A percentile compares a stretch with the other conserved stretches of the same genome.
Conservation (phyloP, 805 yeast species). For the Diddensiella transvaalensis region DNA sequence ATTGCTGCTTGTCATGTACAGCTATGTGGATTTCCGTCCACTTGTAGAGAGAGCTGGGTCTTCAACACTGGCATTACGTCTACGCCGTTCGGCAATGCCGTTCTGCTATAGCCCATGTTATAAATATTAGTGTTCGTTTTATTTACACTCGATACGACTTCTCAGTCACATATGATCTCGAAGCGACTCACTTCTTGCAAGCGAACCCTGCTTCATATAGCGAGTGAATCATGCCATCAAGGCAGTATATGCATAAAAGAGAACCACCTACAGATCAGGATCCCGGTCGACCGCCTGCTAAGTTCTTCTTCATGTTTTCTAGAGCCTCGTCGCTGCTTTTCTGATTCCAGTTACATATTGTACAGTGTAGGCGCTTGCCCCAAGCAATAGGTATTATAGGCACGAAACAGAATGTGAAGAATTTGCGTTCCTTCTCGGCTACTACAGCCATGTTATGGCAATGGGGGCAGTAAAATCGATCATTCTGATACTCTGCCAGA, state of each 20-base stretch:
- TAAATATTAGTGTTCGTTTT: too few relatives aligned
- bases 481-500: conserved; percentile 24
- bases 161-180: too few relatives aligned
- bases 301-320: conserved; percentile 21
- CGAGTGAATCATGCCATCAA: too few relatives aligned
- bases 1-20: too few relatives aligned
- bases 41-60: too few relatives aligned
- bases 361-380: conserved; percentile 24
- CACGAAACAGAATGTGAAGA: conserved; percentile 32
- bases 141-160: too few relatives aligned
- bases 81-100: too few relatives aligned
- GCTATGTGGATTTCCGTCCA: too few relatives aligned
- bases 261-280: too few relatives aligned
- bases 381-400: conserved; percentile 32
- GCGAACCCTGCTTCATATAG: not conserved
- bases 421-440: conserved; percentile 28
- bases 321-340: conserved; percentile 21
- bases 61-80: too few relatives aligned
- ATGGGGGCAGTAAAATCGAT: conserved; percentile 30
- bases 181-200: not conserved
- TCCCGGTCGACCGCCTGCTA: not conserved
- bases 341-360: conserved; percentile 27
- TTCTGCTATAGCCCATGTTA: too few relatives aligned
- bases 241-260: too few relatives aligned
- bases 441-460: conserved; percentile 26